Conservation (phyloP, 2,329 filamentous ascomycete species). For the Aspergillaceae sp. region DNA sequence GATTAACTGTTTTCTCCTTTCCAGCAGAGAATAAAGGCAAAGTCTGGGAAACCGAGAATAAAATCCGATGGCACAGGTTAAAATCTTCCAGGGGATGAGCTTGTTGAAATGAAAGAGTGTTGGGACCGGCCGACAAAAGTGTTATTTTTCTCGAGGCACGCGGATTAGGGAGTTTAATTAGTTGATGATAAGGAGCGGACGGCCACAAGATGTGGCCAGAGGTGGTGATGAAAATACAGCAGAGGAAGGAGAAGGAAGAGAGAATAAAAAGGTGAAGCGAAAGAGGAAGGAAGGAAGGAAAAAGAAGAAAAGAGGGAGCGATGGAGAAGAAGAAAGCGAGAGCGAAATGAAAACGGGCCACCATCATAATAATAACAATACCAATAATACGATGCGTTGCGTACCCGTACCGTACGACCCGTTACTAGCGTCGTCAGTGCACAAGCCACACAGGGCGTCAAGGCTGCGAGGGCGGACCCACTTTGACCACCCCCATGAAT, state of each 20-base stretch:
- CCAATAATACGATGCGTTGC: no score
- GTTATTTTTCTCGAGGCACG: not conserved
- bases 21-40: slow-evolving; percentile 1
- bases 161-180: not conserved
- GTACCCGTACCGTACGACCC: not conserved
- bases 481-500: not conserved
- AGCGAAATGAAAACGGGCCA: slow-evolving; percentile 3
- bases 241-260: slow-evolving; percentile 4
- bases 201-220: slow-evolving; percentile 24
- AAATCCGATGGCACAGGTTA: no score
- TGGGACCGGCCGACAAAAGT: slow-evolving; percentile 5
- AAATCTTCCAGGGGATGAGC: no score
- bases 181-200: slow-evolving; percentile 28
- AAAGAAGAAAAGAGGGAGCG: slow-evolving; percentile 5
- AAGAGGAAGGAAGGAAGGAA: slow-evolving; percentile 7
- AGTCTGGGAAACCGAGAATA: not conserved
- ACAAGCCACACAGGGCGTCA: no score
- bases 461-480: not conserved
- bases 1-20: no score
- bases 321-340: slow-evolving; percentile 9
- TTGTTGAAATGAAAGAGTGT: not conserved
- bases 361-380: no score
- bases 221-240: not conserved
- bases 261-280: slow-evolving; percentile 9
- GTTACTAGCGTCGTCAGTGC: not conserved